Conservation (phyloP, 257 asterid species). For the Solanum neorickii region DNA sequence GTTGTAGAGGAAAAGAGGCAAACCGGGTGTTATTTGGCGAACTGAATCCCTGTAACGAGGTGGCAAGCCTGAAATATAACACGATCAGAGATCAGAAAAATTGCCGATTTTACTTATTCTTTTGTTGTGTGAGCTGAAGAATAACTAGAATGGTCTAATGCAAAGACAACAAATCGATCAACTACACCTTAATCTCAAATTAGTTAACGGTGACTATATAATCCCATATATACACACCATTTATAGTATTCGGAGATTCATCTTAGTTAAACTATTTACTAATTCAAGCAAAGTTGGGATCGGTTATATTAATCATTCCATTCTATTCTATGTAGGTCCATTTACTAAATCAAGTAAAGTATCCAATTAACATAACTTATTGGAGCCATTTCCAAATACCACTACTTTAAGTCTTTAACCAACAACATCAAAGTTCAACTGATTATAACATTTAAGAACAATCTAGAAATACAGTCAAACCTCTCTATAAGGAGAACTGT, state of each 20-base stretch:
- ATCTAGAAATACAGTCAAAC: neutral
- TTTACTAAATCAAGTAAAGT: neutral
- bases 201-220: neutral
- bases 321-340: neutral
- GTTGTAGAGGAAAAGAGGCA: slow-evolving; percentile 90
- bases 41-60: slow-evolving; percentile 91
- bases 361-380: neutral
- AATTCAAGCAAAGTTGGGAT: neutral
- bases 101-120: neutral
- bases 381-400: neutral
- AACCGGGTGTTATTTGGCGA: slow-evolving; percentile 82
- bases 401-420: neutral
- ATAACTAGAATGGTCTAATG: neutral
- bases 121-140: neutral
- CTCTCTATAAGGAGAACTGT: neutral
- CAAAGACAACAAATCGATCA: neutral
- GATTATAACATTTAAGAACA: neutral
- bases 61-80: slow-evolving; percentile 55
- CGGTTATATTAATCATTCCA: neutral
- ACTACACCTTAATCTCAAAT: neutral
- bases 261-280: neutral
- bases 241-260: neutral
- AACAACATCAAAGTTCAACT: neutral
- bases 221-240: neutral
- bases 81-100: neutral